These are phyloP conservation scores for Myxozyma melibiosi DNA, from an alignment of 805 yeast genomes.

Conservation along the genomic window DNA sequence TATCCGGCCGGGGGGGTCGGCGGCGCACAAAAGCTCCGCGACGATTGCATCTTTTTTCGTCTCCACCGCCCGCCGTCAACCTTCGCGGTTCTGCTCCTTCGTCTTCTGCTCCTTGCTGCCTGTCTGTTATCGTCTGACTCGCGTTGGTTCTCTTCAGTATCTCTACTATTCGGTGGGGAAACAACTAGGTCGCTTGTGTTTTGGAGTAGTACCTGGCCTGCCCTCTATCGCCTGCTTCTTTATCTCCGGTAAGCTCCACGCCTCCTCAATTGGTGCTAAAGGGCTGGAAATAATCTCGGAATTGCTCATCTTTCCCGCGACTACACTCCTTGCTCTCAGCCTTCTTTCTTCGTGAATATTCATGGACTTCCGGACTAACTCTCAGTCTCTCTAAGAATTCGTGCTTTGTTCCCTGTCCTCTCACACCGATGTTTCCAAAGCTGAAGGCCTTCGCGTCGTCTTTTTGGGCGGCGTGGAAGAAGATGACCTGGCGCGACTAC, in stretches of 20 bases:
- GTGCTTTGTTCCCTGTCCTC: too few species aligned
- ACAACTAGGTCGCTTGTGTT: not conserved
- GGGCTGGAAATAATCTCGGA: too few species aligned
- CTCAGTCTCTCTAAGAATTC: too few species aligned
- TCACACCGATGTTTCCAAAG: slow-evolving; percentile 9
- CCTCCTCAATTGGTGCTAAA: not conserved
- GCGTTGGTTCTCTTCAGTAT: not conserved
- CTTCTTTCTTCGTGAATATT: too few species aligned
- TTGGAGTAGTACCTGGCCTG: not conserved
- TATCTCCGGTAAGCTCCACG: not conserved
- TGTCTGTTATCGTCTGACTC: too few species aligned
- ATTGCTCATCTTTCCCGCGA: not conserved
- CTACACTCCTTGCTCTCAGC: not conserved
- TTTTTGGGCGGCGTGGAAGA: slow-evolving; percentile 15
- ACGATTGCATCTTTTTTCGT: too few species aligned
- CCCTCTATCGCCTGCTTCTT: not conserved
- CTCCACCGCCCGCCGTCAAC: too few species aligned
- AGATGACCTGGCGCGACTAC: slow-evolving; percentile 18
- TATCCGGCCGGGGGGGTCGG: slow-evolving; percentile 9
- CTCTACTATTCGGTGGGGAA: not conserved
- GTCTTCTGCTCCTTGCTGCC: not conserved
- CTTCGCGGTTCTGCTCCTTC: not conserved
- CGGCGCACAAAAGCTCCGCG: too few species aligned
- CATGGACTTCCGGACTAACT: too few species aligned
- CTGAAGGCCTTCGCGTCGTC: not conserved